Base-by-base conservation (phyloP, 441 rosid genomes). In the Flueggea neowawraea region DNA sequence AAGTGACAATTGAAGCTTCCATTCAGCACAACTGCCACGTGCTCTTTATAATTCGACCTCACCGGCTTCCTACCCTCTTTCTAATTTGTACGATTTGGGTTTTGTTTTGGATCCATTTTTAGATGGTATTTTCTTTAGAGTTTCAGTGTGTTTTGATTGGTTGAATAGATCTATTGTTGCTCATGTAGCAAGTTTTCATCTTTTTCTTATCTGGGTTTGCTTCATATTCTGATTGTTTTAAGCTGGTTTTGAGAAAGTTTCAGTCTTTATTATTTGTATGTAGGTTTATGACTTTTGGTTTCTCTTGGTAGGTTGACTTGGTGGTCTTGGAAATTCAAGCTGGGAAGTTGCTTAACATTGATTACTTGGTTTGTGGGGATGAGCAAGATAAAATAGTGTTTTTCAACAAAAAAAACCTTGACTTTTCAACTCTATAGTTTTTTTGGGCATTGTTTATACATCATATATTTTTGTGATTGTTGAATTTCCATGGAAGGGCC, bases 271-370 rank as follows among this genome's bases (percentile, higher is more conserved):
- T 32, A 56, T 10, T 45, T 47, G 14, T 49, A 22, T 15, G 3
- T 31, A 33, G 31, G 12, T 43, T 55, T 66, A 45, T 67, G 60
- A 16, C 45, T 11, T 48, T 41, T 48, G 36, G 54, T 43, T 47
- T 31, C 60, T 55, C 31, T n/a, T 17, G 36, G 33, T 15, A 68
- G 72, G 76, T 47, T 78, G 61, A 61, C 60, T 57, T 49, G 72
- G 59, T 66, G 77, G 69, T 63, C 62, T 44, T 75, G 68, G 75
- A 62, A 73, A 64, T 75, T 71, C 67, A 77, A 64, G 76, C 56
- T 50, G 31, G 58, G 61, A 47, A 47, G n/a, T 47, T 47, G 14
- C 50, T 47, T 11, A 0, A 47, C 50, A 47, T 47, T 11, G 50
- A 11, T 3, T 47, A 8, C 41, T 36, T 4, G 50, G n/a, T 47